Base-by-base conservation (phyloP, 2,329 filamentous ascomycete genomes). In the Zasmidium citrigriseum region DNA sequence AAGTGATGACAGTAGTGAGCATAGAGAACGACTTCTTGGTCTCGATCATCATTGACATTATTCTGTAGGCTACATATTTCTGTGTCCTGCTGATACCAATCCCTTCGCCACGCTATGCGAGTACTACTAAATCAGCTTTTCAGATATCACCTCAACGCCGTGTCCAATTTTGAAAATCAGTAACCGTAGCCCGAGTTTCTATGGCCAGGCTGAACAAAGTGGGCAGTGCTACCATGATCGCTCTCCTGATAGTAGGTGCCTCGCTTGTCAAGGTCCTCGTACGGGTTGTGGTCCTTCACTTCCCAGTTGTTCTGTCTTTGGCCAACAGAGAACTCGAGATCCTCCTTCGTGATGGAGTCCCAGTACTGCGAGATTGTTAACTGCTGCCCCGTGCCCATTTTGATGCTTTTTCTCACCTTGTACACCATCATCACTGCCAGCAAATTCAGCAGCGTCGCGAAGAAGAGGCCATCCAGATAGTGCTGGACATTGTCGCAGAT, bases 341-440 rank as follows among this genome's bases (percentile, higher is more conserved):
- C 95, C 78, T 99, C 95, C 72, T 90, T 92, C 21, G 95, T 99
- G 75, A 99, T 99, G 16, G 93, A 97, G 73, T 99, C 95, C 95
- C 95, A 99, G 81, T 96, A 99, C 92, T 95, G 67, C 54, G 47
- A 18, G 16, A 44, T 24, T 3, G 16, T 59, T 50, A 62, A 58
- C 29, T n/a, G 11, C 21, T 46, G 20, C 2, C 29, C 1, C 45
- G 38, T 41, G 25, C 34, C n/a, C 27, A 16, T n/a, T 4, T n/a
- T 2, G 2, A 22, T 46, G 20, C n/a, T 7, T 27, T 44, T 54
- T 71, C 79, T 62, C 76, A 88, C 91, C 89, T 99, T 99, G 84
- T 99, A 99, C 38, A 99, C 88, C 95, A 98, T 99, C 95, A 99
- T 99, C 61, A 99, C 93, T 12, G 88, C 91, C 46, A 99, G 80